Evolutionary conservation across 495 filamentous ascomycete species (phyloP), one percentile per base, ranked within the genome.

Genomic region (Platismatia glauca): DNA sequence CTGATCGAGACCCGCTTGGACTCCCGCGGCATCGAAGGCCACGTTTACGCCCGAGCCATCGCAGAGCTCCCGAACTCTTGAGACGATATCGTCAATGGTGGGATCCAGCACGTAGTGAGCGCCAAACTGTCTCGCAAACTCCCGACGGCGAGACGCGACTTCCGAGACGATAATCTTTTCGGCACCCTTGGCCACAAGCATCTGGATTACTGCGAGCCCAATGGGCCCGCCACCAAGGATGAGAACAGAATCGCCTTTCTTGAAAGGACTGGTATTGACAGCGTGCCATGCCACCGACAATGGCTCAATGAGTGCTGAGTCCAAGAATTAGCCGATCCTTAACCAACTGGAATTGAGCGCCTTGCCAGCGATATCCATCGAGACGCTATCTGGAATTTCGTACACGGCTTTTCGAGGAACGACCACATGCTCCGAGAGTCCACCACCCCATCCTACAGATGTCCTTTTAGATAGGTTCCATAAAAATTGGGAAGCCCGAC

Each of bases 281-380:
- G 82, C 83, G 68, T 88, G 84, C 84, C 84, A 87, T 60, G 77
- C 85, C 2, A 87, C 85, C 15, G 82, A 71, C 0, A 88, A 72
- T 0, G 85, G 85, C 63, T 88, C 85, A 43, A 86, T 71, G n/a
- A 85, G 72, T 6, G 84, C 82, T 74, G 69, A 31, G 33, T 39
- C 13, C 16, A 50, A 41, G 53, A 20, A 46, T 65, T 55, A 66
- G 63, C 31, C 4, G 33, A 37, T 16, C 35, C 11, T 52, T 15
- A 5, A 33, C 13, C 24, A n/a, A 1, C 7, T 38, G 39, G 34
- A 41, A 35, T 33, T 31, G 27, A 52, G 38, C 22, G 29, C 64
- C 69, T 64, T 55, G 77, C 77, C 77, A 64, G 75, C 81, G 41
- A 81, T 68, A 31, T 84, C 80, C 48, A 83, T 65, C 8, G 78